Base-by-base conservation (phyloP, 495 filamentous ascomycete genomes). In the Neurospora pannonica region DNA sequence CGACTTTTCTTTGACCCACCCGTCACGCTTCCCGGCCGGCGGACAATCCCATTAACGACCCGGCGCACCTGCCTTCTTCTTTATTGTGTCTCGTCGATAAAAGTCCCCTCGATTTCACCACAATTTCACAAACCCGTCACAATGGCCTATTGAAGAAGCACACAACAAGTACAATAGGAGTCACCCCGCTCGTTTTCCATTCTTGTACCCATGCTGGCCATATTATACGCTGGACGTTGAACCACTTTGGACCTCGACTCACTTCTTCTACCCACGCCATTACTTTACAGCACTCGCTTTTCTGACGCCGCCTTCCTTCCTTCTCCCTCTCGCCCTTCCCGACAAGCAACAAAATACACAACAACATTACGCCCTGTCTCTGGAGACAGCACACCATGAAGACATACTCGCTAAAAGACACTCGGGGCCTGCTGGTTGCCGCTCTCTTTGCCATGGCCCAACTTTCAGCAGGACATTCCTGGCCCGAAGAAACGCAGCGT, bases 401-500 rank as follows among this genome's bases (percentile, higher is more conserved):
- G 54, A 67, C 15, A 67, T 67, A 19, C 15, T 34, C 54, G 8
- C 54, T 67, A 19, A 67, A 54, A 48, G 40, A 36, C 73, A 48
- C 43, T 70, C 9, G 71, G 71, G 46, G 72, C 67, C 72, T 79
- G 3, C 73, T 79, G 70, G 78, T 78, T 46, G 70, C 77, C 40
- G 48, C 77, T n/a, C 71, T 84, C 15, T 76, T 84, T 70, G 78
- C 86, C 28, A 78, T 87, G 39, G 73, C 82, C 24, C 74, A 79
- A 38, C 79, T 81, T 42, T 78, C 83, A 36, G 74, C 76, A 60
- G 91, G 87, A 34, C 94, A 97, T 82, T 89, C 90, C 46, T 98
- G 95, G 95, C 86, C 94, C 19, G 93, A 97, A 79, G 81, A 90
- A 73, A 81, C 94, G 34, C 84, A 80, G n/a, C 86, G 89, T 38